Evolutionary conservation across 2,329 filamentous ascomycete species (phyloP).

Genomic region (Camillea tinctor): DNA sequence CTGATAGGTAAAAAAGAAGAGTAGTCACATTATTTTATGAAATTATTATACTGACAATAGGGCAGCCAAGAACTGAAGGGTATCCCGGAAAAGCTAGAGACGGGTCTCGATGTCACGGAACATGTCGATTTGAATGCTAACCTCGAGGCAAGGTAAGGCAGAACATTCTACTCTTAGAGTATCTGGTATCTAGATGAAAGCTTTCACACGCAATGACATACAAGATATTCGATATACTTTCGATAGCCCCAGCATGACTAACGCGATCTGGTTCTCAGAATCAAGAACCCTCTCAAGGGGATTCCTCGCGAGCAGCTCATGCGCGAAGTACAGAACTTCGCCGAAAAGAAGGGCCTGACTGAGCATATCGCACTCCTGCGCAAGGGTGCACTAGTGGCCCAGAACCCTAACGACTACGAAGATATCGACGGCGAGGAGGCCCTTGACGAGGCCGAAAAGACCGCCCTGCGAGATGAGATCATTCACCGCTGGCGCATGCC

Average conservation of each 20-base stretch:
- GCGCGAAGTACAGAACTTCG: conserved; percentile 59
- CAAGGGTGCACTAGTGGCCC: conserved; percentile 72
- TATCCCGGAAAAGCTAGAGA: conserved; percentile 26
- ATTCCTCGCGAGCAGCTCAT: conserved; percentile 54
- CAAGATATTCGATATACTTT: conserved; percentile 4
- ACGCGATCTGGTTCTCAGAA: conserved; percentile 30
- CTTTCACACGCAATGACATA: background rate
- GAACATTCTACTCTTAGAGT: background rate
- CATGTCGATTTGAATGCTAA: conserved; percentile 39
- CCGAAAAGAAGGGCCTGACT: conserved; percentile 54
- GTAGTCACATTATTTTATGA: conserved; percentile 4
- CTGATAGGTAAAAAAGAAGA: conserved; percentile 8
- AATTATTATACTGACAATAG: background rate
- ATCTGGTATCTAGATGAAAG: background rate
- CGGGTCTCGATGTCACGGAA: conserved; percentile 27
- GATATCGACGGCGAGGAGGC: conserved; percentile 55
- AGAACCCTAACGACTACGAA: conserved; percentile 64
- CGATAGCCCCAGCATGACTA: conserved; percentile 8
- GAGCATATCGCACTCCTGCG: conserved; percentile 59
- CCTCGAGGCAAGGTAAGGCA: conserved; percentile 43
- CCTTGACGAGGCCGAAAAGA: conserved; percentile 59
- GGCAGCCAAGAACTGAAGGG: conserved; percentile 28
- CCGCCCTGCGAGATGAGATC: conserved; percentile 59
- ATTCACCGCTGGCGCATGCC: conserved; percentile 69
- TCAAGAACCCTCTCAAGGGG: conserved; percentile 47